Base-by-base conservation (phyloP, 371 early-diverging fungal species). In the Circinella umbellata region DNA sequence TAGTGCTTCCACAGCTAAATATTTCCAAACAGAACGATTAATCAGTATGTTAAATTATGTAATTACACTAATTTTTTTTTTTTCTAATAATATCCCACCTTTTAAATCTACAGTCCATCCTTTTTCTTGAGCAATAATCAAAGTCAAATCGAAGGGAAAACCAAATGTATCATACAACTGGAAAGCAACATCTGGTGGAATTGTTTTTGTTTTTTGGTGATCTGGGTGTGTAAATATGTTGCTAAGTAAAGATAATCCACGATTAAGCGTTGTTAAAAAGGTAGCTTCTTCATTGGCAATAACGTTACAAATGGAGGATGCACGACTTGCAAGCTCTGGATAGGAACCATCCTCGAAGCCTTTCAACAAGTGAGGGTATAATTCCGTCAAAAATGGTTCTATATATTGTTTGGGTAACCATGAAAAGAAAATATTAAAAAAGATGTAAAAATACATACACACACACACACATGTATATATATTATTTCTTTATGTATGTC, bases 141-240 rank as follows among this genome's bases (percentile, higher is more conserved):
- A 73, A 0, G 92, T 91, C 60, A 94, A 72, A 68, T 94, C 94
- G 27, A 92, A 76, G 0, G 94, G 94, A 67, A 94, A 92, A 0
- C 94, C 94, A 72, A 88, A 92, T 1, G 92, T 92, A 63, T 92
- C 92, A 61, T 92, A 92, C 1, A 94, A 75, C 64, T 87, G 84
- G 71, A 92, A 93, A 0, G 91, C 91, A 54, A 88, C 75, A 0
- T 83, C 75, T 0, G 88, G 84, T 2, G 88, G 83, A 3, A 86
- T 79, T 27, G 77, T 70, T 46, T 79, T 82, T 0, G 74, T 59
- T 7, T 63, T 67, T 34, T 74, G 78, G 11, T 79, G 72, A 7
- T 84, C 81, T 13, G 80, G 69, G 47, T 83, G 82, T 27, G 72
- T 66, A 64, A 91, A 90, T 5, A 89, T 79, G 11, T 80, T 77